Evolutionary conservation across 2,329 filamentous ascomycete species (phyloP).

Genomic region (Penicillium corylophilum): DNA sequence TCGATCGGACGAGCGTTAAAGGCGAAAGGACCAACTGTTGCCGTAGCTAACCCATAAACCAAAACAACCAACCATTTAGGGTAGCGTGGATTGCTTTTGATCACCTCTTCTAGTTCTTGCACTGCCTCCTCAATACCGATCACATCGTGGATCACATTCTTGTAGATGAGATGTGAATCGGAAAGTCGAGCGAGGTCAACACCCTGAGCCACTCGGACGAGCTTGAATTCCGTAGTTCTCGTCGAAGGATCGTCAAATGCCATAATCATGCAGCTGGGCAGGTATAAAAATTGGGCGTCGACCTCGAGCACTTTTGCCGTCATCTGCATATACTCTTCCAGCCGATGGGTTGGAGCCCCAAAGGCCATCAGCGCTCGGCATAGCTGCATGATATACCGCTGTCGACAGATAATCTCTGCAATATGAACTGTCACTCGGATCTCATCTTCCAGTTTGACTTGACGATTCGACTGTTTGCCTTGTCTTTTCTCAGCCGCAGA

Average conservation of each 20-base stretch:
- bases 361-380: slow-evolving; percentile 84
- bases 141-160: slow-evolving; percentile 46
- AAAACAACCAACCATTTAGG: slow-evolving; percentile 55
- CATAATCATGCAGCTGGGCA: slow-evolving; percentile 58
- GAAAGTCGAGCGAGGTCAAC: slow-evolving; percentile 44
- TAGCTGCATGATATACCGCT: slow-evolving; percentile 79
- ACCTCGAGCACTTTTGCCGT: slow-evolving; percentile 81
- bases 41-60: slow-evolving; percentile 72
- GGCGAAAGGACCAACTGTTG: slow-evolving; percentile 73
- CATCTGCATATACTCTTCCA: slow-evolving; percentile 88
- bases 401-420: slow-evolving; percentile 69
- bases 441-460: slow-evolving; percentile 43
- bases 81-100: slow-evolving; percentile 56
- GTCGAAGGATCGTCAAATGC: slow-evolving; percentile 59
- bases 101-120: slow-evolving; percentile 51
- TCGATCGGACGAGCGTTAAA: slow-evolving; percentile 75
- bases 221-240: slow-evolving; percentile 45
- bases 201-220: slow-evolving; percentile 40
- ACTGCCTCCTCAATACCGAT: slow-evolving; percentile 45
- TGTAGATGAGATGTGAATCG: slow-evolving; percentile 46
- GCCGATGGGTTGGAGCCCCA: slow-evolving; percentile 85
- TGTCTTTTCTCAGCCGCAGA: slow-evolving; percentile 29
- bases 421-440: slow-evolving; percentile 61
- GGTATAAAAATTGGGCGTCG: slow-evolving; percentile 82
- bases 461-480: slow-evolving; percentile 17